Conservation (phyloP, 768 basidiomycete genomes). For the Sistotremastrum suecicum region DNA sequence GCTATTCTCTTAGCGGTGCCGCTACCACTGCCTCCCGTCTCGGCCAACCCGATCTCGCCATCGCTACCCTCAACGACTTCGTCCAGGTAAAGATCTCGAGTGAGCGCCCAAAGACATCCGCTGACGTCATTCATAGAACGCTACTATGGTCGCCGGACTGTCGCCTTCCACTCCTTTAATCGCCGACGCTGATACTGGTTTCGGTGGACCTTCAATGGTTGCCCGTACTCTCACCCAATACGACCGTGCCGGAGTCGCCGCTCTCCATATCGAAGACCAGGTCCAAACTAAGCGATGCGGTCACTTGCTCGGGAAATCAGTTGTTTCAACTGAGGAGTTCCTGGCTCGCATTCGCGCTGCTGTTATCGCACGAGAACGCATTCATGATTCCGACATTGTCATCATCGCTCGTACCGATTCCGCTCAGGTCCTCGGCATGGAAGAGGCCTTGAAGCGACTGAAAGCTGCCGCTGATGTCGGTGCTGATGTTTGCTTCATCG, state of each 20-base stretch:
- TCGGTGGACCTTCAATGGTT: conserved; percentile 63
- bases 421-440: conserved; percentile 67
- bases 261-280: conserved; percentile 69
- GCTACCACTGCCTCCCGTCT: conserved; percentile 70
- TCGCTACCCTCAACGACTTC: conserved; percentile 68
- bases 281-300: conserved; percentile 75
- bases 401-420: conserved; percentile 69
- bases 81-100: conserved; percentile 28
- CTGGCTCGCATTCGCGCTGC: conserved; percentile 63
- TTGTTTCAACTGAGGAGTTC: conserved; percentile 67
- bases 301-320: conserved; percentile 69
- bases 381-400: conserved; percentile 23
- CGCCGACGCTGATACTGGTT: conserved; percentile 71
- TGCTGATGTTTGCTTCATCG: conserved; percentile 73
- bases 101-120: not conserved
- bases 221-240: conserved; percentile 67
- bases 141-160: conserved; percentile 55
- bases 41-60: conserved; percentile 67
- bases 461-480: conserved; percentile 60
- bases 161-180: conserved; percentile 57
- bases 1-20: conserved; percentile 35
- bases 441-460: conserved; percentile 52
- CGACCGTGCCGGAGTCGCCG: conserved; percentile 54
- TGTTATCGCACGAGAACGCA: conserved; percentile 50
- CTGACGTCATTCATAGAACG: conserved; percentile 25